Evolutionary conservation across 2,329 filamentous ascomycete genomes (phyloP), one percentile per base, ranked within the genome.

Genomic region (Stemphylium beticola): DNA sequence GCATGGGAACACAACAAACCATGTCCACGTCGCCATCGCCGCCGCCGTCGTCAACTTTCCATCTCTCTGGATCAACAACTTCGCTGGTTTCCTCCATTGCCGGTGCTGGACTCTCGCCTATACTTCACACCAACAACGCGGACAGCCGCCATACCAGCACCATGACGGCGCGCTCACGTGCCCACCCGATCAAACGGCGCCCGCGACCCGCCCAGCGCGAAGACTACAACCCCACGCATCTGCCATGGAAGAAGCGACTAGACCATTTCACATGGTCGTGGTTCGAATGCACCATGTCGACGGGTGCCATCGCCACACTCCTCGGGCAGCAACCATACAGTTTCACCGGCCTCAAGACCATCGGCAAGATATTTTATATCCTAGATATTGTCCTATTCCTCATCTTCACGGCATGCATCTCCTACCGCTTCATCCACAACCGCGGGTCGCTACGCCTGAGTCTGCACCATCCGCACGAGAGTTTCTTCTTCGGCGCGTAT

Each of bases 281-380:
- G 87, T 93, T 87, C 73, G 89, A 88, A 2, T 79, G 87, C 37
- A 87, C 87, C 1, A 92, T 92, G 89, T 87, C 85, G 38, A 90
- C 88, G 0, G 89, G 89, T 33, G 89, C 87, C 0, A 74, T 92
- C 81, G 88, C 1, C 68, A 87, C 17, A 77, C 90, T 55, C 78
- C 82, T 17, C 82, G 85, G 55, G 76, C 80, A 59, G 87, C 88
- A 68, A 31, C 60, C 17, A 82, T 60, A 62, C 10, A 83, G 87
- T 65, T 92, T 92, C 71, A 68, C 77, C 0, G 88, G 88, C 0
- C 77, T 91, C 1, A 72, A 76, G 4, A 81, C 82, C 4, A 87
- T 91, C 46, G 89, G 88, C 0, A 78, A 84, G 32, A 81, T 84
- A 17, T 79, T 92, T 38, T 91, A 89, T 74, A 79, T 89, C 59